Percentiles rank a stretch among this genome's conserved stretches.
Conservation (phyloP, 768 basidiomycete genomes). For the Trametes cingulata region DNA sequence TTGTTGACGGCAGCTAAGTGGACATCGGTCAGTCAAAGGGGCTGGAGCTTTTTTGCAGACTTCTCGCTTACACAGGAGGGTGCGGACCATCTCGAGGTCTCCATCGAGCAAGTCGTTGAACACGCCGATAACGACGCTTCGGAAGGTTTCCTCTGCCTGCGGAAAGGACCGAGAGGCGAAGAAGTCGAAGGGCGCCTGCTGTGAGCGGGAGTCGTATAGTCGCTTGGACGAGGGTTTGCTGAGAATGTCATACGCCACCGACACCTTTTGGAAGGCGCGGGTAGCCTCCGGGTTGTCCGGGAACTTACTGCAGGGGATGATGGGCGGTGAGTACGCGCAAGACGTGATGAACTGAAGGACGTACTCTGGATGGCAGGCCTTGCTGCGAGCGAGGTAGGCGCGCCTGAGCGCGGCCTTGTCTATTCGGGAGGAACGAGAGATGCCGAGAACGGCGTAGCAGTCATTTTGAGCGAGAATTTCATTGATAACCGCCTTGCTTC, state of each 20-base stretch:
- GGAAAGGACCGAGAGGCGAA: constrained; percentile 53
- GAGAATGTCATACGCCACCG: constrained; percentile 80
- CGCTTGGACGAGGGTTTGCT: constrained; percentile 69
- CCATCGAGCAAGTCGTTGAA: constrained; percentile 85
- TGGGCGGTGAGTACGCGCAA: background rate
- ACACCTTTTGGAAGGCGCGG: constrained; percentile 83
- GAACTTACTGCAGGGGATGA: constrained; percentile 60
- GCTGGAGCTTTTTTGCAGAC: background rate
- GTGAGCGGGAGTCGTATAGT: constrained; percentile 62
- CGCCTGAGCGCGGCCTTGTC: constrained; percentile 68
- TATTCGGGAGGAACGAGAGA: constrained; percentile 47
- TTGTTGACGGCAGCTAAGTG: constrained; percentile 71
- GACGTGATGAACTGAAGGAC: constrained; percentile 27
- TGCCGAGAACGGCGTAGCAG: constrained; percentile 73
- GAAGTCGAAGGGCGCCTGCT: constrained; percentile 48
- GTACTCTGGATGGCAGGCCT: constrained; percentile 84
- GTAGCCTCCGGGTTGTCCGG: constrained; percentile 77
- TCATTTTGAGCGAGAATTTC: constrained; percentile 63
- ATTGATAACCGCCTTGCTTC: constrained; percentile 40
- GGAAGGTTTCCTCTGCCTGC: constrained; percentile 78
- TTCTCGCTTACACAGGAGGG: constrained; percentile 54
- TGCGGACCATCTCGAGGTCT: constrained; percentile 82
- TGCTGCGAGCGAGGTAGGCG: constrained; percentile 75
- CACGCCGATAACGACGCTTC: constrained; percentile 69
- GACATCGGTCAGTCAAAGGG: background rate